Evolutionary conservation across 371 early-diverging fungal species (phyloP).

Genomic region (Rhizopus sp.): DNA sequence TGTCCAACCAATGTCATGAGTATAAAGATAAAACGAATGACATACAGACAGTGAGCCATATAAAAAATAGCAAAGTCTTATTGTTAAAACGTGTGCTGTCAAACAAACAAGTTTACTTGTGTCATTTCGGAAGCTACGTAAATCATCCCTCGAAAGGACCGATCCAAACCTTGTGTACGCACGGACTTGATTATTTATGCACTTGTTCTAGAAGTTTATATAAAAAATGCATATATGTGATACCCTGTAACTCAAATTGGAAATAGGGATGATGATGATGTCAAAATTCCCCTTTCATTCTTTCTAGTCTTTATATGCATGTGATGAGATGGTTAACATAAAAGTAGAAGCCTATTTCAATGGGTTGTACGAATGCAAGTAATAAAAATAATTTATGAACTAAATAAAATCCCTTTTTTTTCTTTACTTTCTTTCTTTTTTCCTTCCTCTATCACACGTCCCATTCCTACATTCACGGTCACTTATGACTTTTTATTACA

Average conservation of each 20-base stretch:
- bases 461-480: not conserved
- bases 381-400: no score
- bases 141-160: not conserved
- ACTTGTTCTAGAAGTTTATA: not conserved
- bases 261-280: no score
- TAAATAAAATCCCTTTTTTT: not conserved
- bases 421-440: slow-evolving; percentile 5
- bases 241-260: no score
- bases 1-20: no score
- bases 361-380: no score
- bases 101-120: not conserved
- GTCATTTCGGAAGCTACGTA: not conserved
- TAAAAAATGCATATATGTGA: no score
- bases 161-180: slow-evolving; percentile 1
- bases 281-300: no score
- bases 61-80: not conserved
- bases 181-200: slow-evolving; percentile 3
- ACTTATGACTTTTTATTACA: slow-evolving; percentile 1
- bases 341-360: no score
- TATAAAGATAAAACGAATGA: not conserved
- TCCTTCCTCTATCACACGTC: slow-evolving; percentile 1
- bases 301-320: no score
- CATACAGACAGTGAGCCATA: not conserved
- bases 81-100: not conserved
- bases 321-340: no score